Percentiles rank a stretch among this genome's conserved stretches.
Conservation (phyloP, 2,329 filamentous ascomycete species). For the Dactylonectria estremocensis region DNA sequence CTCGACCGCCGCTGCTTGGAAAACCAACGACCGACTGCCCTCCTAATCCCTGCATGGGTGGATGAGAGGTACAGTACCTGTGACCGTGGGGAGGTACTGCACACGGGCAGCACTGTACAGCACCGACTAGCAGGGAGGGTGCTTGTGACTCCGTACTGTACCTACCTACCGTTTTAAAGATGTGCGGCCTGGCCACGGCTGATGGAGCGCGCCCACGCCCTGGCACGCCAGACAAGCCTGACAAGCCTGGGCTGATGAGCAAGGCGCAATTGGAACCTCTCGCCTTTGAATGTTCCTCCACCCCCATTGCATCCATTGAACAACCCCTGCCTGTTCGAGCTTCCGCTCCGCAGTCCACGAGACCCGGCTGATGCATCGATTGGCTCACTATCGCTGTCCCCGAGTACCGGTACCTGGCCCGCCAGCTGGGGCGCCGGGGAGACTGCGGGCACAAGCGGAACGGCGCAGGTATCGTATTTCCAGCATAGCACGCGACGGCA, state of each 20-base stretch:
- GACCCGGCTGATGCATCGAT: constrained; percentile 46
- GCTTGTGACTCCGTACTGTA: constrained; percentile 7
- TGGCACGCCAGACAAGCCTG: constrained; percentile 21
- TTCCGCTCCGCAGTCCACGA: constrained; percentile 46
- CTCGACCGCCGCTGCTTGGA: constrained; percentile 30
- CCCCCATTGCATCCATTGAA: constrained; percentile 22
- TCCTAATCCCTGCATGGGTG: constrained; percentile 17
- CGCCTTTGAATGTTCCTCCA: constrained; percentile 40
- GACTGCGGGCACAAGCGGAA: constrained; percentile 13
- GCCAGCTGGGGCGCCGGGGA: constrained; percentile 28
- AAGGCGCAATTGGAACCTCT: constrained; percentile 27
- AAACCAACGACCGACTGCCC: constrained; percentile 28
- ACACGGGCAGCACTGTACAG: not conserved
- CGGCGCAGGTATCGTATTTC: constrained; percentile 6
- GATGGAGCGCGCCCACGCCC: constrained; percentile 29
- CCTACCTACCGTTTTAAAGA: constrained; percentile 41
- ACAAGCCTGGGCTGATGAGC: constrained; percentile 30
- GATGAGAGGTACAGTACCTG: not conserved
- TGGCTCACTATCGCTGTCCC: constrained; percentile 39
- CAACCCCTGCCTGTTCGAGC: constrained; percentile 45
- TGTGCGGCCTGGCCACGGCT: constrained; percentile 35
- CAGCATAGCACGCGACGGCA: constrained; percentile 4
- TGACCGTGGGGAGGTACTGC: not conserved
- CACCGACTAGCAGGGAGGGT: constrained; percentile 15
- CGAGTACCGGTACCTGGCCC: constrained; percentile 44